Base-by-base conservation (phyloP, 768 basidiomycete genomes). In the Thelephora aurantiotincta region DNA sequence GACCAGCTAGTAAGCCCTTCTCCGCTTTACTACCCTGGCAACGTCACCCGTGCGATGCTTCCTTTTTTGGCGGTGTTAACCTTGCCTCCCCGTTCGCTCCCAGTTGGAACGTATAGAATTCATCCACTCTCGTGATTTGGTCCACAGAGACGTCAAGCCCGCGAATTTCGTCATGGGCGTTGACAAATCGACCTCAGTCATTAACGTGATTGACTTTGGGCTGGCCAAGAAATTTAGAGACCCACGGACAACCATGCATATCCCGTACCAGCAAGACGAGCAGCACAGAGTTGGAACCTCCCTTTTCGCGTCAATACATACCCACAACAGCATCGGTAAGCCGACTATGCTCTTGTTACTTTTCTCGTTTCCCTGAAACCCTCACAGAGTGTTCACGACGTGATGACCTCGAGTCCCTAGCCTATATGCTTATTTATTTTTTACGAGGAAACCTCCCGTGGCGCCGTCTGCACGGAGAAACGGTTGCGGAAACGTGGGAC, bases 91-190 rank as follows among this genome's bases (percentile, higher is more conserved):
- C 49, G 56, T 48, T 55, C 44, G 12, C 48, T 44, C 26, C 26
- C 57, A 93, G 91, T 81, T 96, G 63, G 89, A 90, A 6, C 90
- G 94, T 43, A 82, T 97, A 58, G 89, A 96, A 63, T 98, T 91
- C 63, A 91, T 97, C 54, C 94, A 99, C 66, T 88, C 86, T 1
- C 83, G 89, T 58, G 87, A 89, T 58, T 84, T 94, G 55, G 80
- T 96, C 36, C 94, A 98, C 63, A 86, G 94, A 54, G 94, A 98
- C 61, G 85, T 99, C 65, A 99, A 98, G 63, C 94, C 94, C 34
- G 94, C 94, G 57, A 98, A 99, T 67, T 99, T 99, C 61, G 82
- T 99, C 51, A 97, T 98, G 89, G 88, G 90, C 52, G 75, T 78
- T 42, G 78, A 78, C 52, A 80, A 77, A 52, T 68, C 74, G 62